A percentile compares a stretch with the other conserved stretches of the same genome.
Evolutionary conservation across 2,329 filamentous ascomycete genomes (phyloP).

Genomic region (Fusarium sacchari): DNA sequence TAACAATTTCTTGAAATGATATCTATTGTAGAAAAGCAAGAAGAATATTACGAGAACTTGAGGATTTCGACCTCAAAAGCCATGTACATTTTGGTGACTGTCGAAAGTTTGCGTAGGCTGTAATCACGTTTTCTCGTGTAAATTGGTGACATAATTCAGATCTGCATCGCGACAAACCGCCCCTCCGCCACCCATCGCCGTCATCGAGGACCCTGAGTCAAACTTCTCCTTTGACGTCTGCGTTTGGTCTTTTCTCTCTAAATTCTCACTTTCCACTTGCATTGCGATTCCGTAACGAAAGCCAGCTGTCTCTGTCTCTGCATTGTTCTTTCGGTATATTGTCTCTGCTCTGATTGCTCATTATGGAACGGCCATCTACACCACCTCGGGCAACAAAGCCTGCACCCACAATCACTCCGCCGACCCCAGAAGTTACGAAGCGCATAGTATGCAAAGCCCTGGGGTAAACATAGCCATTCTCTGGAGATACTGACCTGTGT

Average conservation of each 20-base stretch:
- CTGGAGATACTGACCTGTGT: neutral
- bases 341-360: neutral
- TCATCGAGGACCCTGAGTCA: constrained; percentile 1
- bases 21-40: neutral
- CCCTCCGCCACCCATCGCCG: constrained; percentile 42
- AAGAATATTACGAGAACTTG: neutral
- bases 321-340: neutral
- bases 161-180: constrained; percentile 38
- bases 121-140: constrained; percentile 48
- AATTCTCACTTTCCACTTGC: neutral
- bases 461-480: neutral
- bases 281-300: neutral
- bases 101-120: neutral
- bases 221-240: neutral
- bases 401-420: constrained; percentile 54
- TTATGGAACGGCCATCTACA: constrained; percentile 60
- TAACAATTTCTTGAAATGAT: neutral
- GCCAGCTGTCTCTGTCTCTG: neutral
- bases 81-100: neutral
- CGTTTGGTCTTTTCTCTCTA: neutral
- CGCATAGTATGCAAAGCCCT: constrained; percentile 59
- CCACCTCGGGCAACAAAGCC: constrained; percentile 52
- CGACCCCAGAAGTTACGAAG: constrained; percentile 64
- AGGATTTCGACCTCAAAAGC: neutral
- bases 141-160: constrained; percentile 43